A percentile compares a stretch with the other conserved stretches of the same genome.
Conservation (phyloP, 345 rosid genomes). For the Dipteronia dyeriana region DNA sequence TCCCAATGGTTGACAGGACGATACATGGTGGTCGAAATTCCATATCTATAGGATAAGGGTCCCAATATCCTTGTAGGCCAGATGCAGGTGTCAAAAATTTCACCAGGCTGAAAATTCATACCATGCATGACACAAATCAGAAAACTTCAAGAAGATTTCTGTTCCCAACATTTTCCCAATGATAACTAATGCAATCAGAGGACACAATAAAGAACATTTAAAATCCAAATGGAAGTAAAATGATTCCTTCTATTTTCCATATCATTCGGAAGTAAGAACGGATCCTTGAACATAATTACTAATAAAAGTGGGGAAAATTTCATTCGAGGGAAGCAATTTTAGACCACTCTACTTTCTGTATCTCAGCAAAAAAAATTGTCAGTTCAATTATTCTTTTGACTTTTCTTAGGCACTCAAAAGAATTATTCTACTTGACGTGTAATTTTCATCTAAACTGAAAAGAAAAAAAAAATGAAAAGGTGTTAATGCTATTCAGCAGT, state of each 20-base stretch:
- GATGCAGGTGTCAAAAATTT: conserved; percentile 88
- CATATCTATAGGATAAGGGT: conserved; percentile 98
- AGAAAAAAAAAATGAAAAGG: neutral
- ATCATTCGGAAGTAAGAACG: neutral
- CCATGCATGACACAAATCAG: neutral
- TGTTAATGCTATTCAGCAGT: neutral
- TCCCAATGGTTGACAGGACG: conserved; percentile 91
- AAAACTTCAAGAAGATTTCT: neutral
- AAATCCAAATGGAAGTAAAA: neutral
- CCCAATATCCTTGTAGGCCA: conserved; percentile 96
- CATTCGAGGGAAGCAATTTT: neutral
- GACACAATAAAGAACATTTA: neutral
- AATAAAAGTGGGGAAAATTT: neutral
- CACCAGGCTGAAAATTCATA: conserved; percentile 64
- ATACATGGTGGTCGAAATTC: conserved; percentile 97
- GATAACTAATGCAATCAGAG: neutral
- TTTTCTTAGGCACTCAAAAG: neutral
- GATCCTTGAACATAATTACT: neutral
- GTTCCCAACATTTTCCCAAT: neutral
- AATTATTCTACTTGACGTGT: neutral
- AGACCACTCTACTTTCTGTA: neutral
- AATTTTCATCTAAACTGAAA: no score
- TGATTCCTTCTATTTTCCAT: conserved; percentile 10
- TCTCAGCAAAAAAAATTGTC: neutral
- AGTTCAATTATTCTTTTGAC: neutral